Evolutionary conservation across 345 rosid species (phyloP).

Genomic region (Arabis alpina): DNA sequence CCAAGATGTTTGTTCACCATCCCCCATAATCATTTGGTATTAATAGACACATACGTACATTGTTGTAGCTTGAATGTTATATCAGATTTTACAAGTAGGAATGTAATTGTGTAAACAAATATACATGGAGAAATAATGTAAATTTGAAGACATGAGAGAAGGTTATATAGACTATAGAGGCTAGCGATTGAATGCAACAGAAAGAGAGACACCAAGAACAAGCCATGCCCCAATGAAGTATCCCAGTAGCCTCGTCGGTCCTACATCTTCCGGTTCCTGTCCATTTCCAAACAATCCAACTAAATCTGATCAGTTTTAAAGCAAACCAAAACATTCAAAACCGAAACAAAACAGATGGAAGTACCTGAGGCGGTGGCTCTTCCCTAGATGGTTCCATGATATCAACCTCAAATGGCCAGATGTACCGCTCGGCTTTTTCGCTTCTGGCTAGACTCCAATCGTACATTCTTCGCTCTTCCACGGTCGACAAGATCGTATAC

Average conservation of each 20-base stretch:
- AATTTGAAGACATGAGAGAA: neutral
- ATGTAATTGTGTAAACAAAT: neutral
- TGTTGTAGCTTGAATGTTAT: neutral
- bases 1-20: too few relatives aligned
- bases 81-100: neutral
- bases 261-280: conserved; percentile 79
- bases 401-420: conserved; percentile 85
- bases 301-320: too few relatives aligned
- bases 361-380: conserved; percentile 68
- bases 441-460: conserved; percentile 92
- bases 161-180: conserved; percentile 3
- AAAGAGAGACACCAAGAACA: conserved; percentile 53
- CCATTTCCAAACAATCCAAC: neutral
- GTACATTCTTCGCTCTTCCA: conserved; percentile 80
- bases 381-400: conserved; percentile 46
- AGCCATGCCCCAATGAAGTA: conserved; percentile 77
- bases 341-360: neutral
- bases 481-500: conserved; percentile 61
- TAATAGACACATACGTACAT: neutral
- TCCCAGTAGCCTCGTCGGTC: conserved; percentile 74
- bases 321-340: neutral
- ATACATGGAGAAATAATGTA: conserved; percentile 12
- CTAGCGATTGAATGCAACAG: conserved; percentile 62
- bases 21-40: too few relatives aligned
- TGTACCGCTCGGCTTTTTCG: conserved; percentile 57